Base-by-base conservation (phyloP, 306 rosid genomes). In the Mimosa bimucronata region DNA sequence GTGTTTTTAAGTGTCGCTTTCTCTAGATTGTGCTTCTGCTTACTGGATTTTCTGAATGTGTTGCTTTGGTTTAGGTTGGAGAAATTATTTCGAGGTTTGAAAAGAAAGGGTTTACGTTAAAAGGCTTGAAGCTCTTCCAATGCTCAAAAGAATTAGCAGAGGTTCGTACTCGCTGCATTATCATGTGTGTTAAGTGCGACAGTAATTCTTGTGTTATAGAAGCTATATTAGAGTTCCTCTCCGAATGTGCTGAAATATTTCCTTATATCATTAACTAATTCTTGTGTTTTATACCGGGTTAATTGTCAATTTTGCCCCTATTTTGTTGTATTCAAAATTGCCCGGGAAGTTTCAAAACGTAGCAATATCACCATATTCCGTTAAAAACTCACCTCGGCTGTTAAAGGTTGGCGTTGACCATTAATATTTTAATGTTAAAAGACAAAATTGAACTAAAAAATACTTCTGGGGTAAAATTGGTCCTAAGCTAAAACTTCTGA, bases 1-100 rank as follows among this genome's bases (percentile, higher is more conserved):
- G 62, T 58, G 16, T 58, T 6, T 9, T n/a, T 2, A 21, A 55
- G 29, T 57, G 64, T 8, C 15, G 29, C n/a, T 57, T 57, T 23
- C 64, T 23, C 29, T 65, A 70, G 41, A 41, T 73, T 26, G 21
- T 76, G 50, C 34, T 42, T 28, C 77, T 52, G 65, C 66, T 10
- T 74, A 23, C 78, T 79, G 70, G 41, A 18, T 84, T 71, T 55
- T 68, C 11, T 77, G 13, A n/a, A 12, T 67, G 79, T 50, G 50
- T 72, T 78, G 77, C 45, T 58, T 71, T 88, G 75, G 70, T 87
- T 82, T 68, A 93, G 99, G 98, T 96, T 41, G 99, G 99, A 78
- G 99, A 93, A 83, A 87, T 96, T 66, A 96, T 96, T 78, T 88
- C 98, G 3, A 88, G 97, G 86, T 96, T 93, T 81, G 98, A 96